Evolutionary conservation across 2,329 filamentous ascomycete species (phyloP).

Genomic region (Curvularia lunata): DNA sequence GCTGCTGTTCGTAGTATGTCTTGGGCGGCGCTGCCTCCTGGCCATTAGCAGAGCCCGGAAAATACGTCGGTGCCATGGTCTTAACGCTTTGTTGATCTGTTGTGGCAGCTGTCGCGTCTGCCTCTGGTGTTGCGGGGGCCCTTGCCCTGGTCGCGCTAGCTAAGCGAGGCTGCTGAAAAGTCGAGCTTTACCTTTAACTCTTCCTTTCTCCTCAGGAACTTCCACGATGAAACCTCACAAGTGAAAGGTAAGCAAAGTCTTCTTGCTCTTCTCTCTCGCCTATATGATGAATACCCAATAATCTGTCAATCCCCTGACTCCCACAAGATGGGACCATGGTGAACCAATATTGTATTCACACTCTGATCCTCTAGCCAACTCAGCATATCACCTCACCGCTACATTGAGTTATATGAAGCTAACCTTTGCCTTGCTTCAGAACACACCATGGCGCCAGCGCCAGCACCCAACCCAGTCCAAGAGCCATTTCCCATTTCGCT

Average conservation of each 20-base stretch:
- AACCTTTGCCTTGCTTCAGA: slow-evolving; percentile 27
- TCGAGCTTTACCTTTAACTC: slow-evolving; percentile 19
- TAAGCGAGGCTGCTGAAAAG: slow-evolving; percentile 31
- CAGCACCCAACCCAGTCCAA: slow-evolving; percentile 40
- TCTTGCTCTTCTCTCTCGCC: neutral
- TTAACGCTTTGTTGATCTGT: slow-evolving; percentile 1
- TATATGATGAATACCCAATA: slow-evolving; percentile 69
- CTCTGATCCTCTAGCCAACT: slow-evolving; percentile 48
- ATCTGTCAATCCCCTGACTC: slow-evolving; percentile 85
- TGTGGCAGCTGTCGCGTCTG: slow-evolving; percentile 14
- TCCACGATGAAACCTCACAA: slow-evolving; percentile 46
- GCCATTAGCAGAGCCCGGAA: slow-evolving; percentile 28
- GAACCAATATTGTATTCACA: slow-evolving; percentile 53
- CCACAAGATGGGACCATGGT: slow-evolving; percentile 56
- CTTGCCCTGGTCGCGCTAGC: slow-evolving; percentile 12
- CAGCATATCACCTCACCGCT: slow-evolving; percentile 12
- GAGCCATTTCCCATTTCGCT: slow-evolving; percentile 79
- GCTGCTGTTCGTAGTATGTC: slow-evolving; percentile 77
- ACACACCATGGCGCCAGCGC: slow-evolving; percentile 39
- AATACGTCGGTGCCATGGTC: slow-evolving; percentile 31
- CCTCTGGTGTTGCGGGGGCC: slow-evolving; percentile 16
- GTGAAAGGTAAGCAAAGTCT: slow-evolving; percentile 39
- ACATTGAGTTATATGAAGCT: slow-evolving; percentile 24
- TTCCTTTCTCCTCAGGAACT: slow-evolving; percentile 21
- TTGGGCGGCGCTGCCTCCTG: slow-evolving; percentile 27